These are phyloP conservation scores for Phytophthora foliorum DNA, from an alignment of 352 stramenopile species.

Conservation along the genomic window DNA sequence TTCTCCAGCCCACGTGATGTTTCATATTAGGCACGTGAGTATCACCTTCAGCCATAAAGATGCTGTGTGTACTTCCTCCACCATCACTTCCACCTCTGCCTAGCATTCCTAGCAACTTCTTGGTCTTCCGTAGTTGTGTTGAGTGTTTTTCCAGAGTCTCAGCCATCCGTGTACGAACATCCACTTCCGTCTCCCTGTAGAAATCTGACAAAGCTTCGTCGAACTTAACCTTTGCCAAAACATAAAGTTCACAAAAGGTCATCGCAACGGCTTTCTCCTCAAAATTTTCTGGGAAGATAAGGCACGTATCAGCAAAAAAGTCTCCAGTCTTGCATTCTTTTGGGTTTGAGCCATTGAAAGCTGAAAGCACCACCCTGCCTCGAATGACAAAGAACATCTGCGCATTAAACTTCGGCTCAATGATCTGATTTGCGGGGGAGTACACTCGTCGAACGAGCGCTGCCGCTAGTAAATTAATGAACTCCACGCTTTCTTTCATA, in stretches of 20 bases:
- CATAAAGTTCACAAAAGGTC: slow-evolving; percentile 85
- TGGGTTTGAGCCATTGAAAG: slow-evolving; percentile 56
- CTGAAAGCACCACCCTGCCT: slow-evolving; percentile 57
- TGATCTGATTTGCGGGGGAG: slow-evolving; percentile 68
- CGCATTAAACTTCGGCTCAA: slow-evolving; percentile 78
- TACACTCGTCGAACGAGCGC: slow-evolving; percentile 64
- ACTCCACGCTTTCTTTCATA: slow-evolving; percentile 74
- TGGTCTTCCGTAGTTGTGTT: slow-evolving; percentile 77
- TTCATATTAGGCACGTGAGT: not conserved
- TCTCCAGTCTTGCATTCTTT: slow-evolving; percentile 75
- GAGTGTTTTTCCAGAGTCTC: slow-evolving; percentile 65
- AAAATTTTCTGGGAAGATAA: slow-evolving; percentile 63
- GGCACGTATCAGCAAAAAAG: slow-evolving; percentile 71
- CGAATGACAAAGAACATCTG: slow-evolving; percentile 85
- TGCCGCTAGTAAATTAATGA: slow-evolving; percentile 71
- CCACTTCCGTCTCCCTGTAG: slow-evolving; percentile 49
- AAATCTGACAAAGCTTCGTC: slow-evolving; percentile 67
- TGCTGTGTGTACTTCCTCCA: slow-evolving; percentile 10
- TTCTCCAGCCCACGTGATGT: slow-evolving; percentile 32
- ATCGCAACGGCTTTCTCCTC: slow-evolving; percentile 80
- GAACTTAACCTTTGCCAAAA: slow-evolving; percentile 72
- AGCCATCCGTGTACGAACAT: slow-evolving; percentile 50
- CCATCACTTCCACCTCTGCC: slow-evolving; percentile 31
- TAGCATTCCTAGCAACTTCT: slow-evolving; percentile 74
- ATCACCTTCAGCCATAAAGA: not conserved